Base-by-base conservation (phyloP, 768 basidiomycete species). In the Arthromyces matolae region DNA sequence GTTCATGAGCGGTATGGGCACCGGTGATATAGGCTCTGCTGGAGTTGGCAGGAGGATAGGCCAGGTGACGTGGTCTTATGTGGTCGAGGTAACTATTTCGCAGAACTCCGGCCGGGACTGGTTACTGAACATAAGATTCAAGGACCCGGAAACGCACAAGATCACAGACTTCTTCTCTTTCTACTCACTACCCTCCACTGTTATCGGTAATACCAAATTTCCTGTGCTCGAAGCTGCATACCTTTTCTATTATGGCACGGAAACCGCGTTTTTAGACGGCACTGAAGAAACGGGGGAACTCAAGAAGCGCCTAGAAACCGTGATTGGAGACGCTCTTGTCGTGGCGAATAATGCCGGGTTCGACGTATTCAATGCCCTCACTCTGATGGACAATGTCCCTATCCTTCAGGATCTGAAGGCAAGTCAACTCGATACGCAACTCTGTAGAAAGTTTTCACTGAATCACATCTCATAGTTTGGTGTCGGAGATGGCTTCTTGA, bases 161-260 rank as follows among this genome's bases (percentile, higher is more conserved):
- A 85, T 99, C 58, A 97, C 95, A 2, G 96, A 99, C 68, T 89
- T 94, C 61, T 86, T 97, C 68, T 94, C 95, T 8, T 95, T 98
- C 73, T 99, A 96, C 66, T 89, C 89, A 12, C 81, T 99, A 19
- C 95, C 96, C 0, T 98, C 95, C 4, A 89, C 92, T 1, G 83
- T 98, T 51, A 91, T 98, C 62, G 78, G 81, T 43, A 82, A 81
- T 55, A 52, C 73, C n/a, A 88, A 84, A 54, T 69, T 93, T 61
- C 73, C 77, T 16, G 59, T 81, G 23, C 78, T 99, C 32, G 85
- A 99, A 56, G 95, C 94, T 0, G 95, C 92, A 9, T 99, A 98
- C 68, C 75, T 97, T 19, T 98, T 81, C 67, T 98, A 97, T 69
- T 98, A 98, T 60, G 96, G 92, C 16, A 86, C 88, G 6, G 85